Conservation (phyloP, 116 monocot genomes). For the Zostera marina region DNA sequence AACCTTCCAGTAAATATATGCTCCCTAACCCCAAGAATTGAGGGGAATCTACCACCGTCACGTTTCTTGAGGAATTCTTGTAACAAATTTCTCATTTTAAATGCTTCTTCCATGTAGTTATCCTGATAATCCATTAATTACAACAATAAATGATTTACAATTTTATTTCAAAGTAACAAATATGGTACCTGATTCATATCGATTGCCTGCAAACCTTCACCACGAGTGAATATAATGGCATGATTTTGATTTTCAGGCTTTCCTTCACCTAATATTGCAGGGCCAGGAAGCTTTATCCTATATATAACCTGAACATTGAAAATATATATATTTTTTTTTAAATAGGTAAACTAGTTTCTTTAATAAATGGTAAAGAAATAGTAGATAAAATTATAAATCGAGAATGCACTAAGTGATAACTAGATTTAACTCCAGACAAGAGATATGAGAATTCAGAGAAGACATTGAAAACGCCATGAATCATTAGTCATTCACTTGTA, state of each 20-base stretch:
- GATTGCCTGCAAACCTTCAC: constrained; percentile 91
- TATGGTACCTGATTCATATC: constrained; percentile 83
- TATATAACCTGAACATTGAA: constrained; percentile 54
- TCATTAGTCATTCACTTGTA: no score
- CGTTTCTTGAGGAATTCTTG: constrained; percentile 81
- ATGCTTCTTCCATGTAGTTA: constrained; percentile 93
- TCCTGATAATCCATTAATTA: constrained; percentile 29
- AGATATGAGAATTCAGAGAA: no score
- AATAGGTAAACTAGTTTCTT: no score
- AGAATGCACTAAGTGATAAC: no score
- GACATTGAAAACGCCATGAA: no score
- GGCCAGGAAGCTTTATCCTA: constrained; percentile 87
- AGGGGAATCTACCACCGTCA: constrained; percentile 65
- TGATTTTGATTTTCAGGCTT: constrained; percentile 99
- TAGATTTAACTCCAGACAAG: no score
- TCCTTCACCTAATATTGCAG: constrained; percentile 87
- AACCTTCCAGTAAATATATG: constrained; percentile 97
- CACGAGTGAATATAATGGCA: constrained; percentile 92
- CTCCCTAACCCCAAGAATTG: constrained; percentile 93
- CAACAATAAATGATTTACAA: background rate
- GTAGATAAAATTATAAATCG: no score
- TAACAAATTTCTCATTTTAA: constrained; percentile 93
- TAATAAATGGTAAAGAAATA: no score
- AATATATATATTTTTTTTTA: background rate
- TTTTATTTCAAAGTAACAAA: background rate